phyloP scores from a whole-genome alignment of 202 grass and related monocot species.

The Hordeum pubiflorum region DNA sequence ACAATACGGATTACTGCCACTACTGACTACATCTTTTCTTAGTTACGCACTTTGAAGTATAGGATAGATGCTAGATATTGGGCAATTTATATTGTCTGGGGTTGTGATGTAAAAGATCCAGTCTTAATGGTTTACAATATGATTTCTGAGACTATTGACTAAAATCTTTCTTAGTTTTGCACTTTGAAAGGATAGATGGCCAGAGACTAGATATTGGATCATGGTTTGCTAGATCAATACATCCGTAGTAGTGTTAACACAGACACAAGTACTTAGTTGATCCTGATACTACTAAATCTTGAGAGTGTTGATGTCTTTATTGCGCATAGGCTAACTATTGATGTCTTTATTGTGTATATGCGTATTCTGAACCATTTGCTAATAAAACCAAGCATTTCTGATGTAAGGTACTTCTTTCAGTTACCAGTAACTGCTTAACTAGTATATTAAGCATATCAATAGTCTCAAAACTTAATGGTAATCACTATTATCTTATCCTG shows the following conservation, averaged over 20 bases:
- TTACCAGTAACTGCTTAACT: background rate
- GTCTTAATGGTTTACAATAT: background rate
- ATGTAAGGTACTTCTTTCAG: background rate
- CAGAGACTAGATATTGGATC: background rate
- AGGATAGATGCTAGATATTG: background rate
- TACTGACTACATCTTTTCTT: too few species aligned
- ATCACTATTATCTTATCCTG: background rate
- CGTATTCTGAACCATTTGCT: background rate
- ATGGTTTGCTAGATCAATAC: background rate
- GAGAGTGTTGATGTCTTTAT: background rate
- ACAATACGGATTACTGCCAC: too few species aligned
- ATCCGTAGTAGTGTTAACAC: background rate
- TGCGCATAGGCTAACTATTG: background rate
- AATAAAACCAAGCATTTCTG: background rate
- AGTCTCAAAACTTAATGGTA: background rate
- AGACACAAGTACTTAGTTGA: background rate
- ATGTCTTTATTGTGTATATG: background rate
- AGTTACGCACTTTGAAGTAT: too few species aligned
- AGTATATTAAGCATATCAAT: background rate
- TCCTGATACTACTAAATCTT: background rate
- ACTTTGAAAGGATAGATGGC: background rate
- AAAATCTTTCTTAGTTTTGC: background rate
- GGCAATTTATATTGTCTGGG: background rate
- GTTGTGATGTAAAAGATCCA: conserved; percentile 6
- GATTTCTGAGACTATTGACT: background rate